Percentiles rank a stretch among this genome's conserved stretches.
These are phyloP conservation scores for Coemansia sp. DNA, from an alignment of 371 early-diverging fungal species.

Conservation along the genomic window DNA sequence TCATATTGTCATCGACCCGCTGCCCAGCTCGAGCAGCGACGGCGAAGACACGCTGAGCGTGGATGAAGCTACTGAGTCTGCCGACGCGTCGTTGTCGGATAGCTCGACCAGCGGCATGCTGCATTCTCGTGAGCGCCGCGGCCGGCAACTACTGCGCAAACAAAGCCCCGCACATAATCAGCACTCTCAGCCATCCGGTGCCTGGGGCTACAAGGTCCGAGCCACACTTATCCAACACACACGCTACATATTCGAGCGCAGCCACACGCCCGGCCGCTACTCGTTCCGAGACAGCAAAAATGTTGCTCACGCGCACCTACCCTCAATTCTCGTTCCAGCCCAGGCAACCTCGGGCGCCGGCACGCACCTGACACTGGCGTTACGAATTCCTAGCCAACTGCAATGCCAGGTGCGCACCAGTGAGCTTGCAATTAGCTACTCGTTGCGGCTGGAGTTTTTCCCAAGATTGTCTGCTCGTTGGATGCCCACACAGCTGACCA, in stretches of 20 bases:
- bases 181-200: too few species aligned
- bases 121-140: background rate
- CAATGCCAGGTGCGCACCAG: background rate
- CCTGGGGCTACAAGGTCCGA: too few species aligned
- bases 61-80: too few species aligned
- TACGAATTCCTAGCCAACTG: background rate
- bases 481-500: background rate
- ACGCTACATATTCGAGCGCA: too few species aligned
- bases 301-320: background rate
- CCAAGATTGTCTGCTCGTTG: background rate
- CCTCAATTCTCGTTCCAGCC: background rate
- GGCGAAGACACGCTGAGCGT: background rate
- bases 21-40: too few species aligned
- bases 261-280: too few species aligned
- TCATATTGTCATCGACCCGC: slow-evolving; percentile 1
- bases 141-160: background rate
- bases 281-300: background rate
- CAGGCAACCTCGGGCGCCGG: background rate
- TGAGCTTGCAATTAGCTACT: background rate
- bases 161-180: background rate
- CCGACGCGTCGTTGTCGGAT: too few species aligned
- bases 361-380: background rate
- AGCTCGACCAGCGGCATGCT: too few species aligned
- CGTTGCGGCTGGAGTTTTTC: background rate
- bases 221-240: too few species aligned